Base-by-base conservation (phyloP, 2,329 filamentous ascomycete species). In the Huntiella decipiens region DNA sequence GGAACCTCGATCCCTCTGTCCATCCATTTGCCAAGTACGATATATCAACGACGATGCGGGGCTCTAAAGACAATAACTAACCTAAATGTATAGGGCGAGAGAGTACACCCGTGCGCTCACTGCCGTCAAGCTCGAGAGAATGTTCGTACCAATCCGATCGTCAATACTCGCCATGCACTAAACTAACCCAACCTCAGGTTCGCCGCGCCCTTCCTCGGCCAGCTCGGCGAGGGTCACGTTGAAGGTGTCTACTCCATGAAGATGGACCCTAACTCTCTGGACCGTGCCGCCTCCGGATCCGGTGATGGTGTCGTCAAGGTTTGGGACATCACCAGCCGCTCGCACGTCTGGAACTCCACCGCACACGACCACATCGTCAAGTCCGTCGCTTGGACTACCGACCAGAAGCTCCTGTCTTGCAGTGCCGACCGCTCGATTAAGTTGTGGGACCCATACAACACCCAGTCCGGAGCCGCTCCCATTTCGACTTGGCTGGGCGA, bases 331-430 rank as follows among this genome's bases (percentile, higher is more conserved):
- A 71, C 77, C 7, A 79, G 69, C 51, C 68, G 74, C 47, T 76
- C 81, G 22, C 80, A 91, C 58, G 70, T 79, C 41, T 88, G 82
- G 79, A 71, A 82, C 55, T 72, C 73, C 3, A 76, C 81, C 52
- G 88, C 86, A 17, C 92, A 98, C 59, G 83, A 94, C 55, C 93
- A 93, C 54, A 79, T 95, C 38, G 84, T 96, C 54, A 94, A 93
- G 66, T 82, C 82, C 11, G 70, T 95, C 58, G 81, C 79, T 54
- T 98, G 88, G 82, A 94, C 86, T 3, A 72, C 75, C 38, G 84
- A 93, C 54, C 74, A 79, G 57, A 88, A 86, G 58, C 67, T 96
- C 11, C 66, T 96, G 40, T 88, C 84, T 1, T 95, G 87, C 58
- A 86, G 82, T 4, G 79, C 77, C 50, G 91, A 98, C 62, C 76